Evolutionary conservation across 148 eudicot species (phyloP), one percentile per base, ranked within the genome.

Genomic region (Beta vulgaris): DNA sequence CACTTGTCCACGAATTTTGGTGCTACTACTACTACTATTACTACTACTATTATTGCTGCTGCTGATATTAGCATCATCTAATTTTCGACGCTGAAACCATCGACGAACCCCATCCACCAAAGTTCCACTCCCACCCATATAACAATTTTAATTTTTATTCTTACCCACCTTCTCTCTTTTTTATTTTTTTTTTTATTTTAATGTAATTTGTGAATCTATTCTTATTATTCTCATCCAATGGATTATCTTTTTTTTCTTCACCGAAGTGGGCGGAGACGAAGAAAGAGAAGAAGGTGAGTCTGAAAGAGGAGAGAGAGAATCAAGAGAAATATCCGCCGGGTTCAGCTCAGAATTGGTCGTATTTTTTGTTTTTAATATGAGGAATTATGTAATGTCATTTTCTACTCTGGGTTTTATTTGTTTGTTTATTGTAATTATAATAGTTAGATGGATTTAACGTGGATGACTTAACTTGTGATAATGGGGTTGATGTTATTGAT

Each of bases 41-140:
- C 46, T 75, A 31, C 23, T 37, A 42, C 8, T 55, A 57, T 14
- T 76, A 29, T 26, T 76, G 26, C 16, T 76, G 26, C 34, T 49
- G 16, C 2, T 54, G 1, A 15, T 14, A 43, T 32, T 23, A 9
- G 29, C 6, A 71, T 51, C 72, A 55, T 61, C 69, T 78, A 46
- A 73, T 60, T 55, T 72, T 71, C 89, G 85, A 68, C 93, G 88
- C 32, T 82, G 86, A 80, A 92, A 90, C 91, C 81, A 87, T 66
- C 92, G 89, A 80, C 95, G 92, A 86, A 92, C 86, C 35, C 95
- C 95, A 66, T 90, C 91, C 87, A 88, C 95, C 40, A 88, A 83
- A 71, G 91, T 74, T 63, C 82, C 85, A 69, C 83, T 81, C 73
- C 91, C n/a, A n/a, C n/a, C 88, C 82, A 80, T 80, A 80, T 57